These are phyloP conservation scores for apple (Malus domestica) DNA, from an alignment of 306 rosid species.

Conservation along the genomic window DNA sequence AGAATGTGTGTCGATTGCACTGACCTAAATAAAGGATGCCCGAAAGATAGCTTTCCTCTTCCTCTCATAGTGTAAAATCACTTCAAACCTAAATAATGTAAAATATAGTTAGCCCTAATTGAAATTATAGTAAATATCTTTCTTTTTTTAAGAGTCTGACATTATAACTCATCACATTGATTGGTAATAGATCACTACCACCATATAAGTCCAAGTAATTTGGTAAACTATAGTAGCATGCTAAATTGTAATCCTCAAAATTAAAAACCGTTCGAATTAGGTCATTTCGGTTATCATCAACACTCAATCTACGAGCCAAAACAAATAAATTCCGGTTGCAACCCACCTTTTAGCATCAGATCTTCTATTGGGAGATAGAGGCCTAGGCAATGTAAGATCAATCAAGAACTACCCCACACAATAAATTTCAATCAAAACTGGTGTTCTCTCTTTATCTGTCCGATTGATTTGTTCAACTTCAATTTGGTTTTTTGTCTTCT, in stretches of 20 bases:
- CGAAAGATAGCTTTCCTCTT: too few species aligned
- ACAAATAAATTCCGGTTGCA: not conserved
- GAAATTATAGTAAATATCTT: too few species aligned
- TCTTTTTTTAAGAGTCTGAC: too few species aligned
- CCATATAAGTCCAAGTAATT: too few species aligned
- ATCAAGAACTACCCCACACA: not conserved
- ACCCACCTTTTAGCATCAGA: not conserved
- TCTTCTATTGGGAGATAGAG: not conserved
- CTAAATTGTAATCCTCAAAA: not conserved
- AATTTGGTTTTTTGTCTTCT: not conserved
- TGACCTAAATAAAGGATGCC: too few species aligned
- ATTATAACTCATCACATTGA: too few species aligned
- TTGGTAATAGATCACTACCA: too few species aligned
- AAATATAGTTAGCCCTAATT: too few species aligned
- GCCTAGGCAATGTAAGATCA: not conserved
- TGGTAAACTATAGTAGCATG: not conserved
- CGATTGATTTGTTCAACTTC: not conserved
- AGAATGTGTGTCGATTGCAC: too few species aligned
- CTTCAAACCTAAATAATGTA: too few species aligned
- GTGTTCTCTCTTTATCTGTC: not conserved
- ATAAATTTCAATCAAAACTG: not conserved
- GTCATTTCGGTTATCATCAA: not conserved
- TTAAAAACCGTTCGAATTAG: not conserved
- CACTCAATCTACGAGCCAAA: not conserved
- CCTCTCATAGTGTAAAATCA: too few species aligned